phyloP scores from a whole-genome alignment of 306 rosid genomes.

The Lathyrus tuberosus region DNA sequence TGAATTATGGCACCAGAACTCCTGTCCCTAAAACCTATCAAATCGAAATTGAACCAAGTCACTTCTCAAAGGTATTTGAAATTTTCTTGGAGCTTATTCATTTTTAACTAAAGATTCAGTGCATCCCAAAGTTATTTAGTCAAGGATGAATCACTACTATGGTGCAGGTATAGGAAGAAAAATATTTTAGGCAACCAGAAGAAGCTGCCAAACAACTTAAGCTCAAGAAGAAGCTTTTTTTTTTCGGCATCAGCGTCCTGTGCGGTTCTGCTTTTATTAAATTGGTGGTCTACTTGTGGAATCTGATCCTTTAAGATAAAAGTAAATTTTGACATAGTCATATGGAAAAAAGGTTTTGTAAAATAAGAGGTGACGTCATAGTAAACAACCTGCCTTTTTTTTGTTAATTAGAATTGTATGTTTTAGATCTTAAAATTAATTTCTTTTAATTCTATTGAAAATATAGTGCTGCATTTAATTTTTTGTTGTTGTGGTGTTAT shows the following conservation, averaged over 20 bases:
- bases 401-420: no score
- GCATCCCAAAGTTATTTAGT: not conserved
- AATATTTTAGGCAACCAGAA: conserved; percentile 27
- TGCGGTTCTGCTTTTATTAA: conserved; percentile 33
- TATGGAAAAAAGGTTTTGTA: no score
- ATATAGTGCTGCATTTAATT: no score
- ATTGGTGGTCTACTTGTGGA: conserved; percentile 57
- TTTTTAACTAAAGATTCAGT: not conserved
- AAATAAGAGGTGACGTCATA: no score
- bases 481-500: no score
- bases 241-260: conserved; percentile 44
- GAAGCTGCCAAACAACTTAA: conserved; percentile 15
- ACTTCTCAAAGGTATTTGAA: no score
- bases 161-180: conserved; percentile 2
- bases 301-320: conserved; percentile 72
- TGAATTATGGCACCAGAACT: no score
- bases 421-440: no score
- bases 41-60: no score
- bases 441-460: no score
- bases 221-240: conserved; percentile 60
- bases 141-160: not conserved
- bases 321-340: conserved; percentile 55
- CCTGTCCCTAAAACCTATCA: no score
- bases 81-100: not conserved
- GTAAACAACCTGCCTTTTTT: no score